Evolutionary conservation across 2,329 filamentous ascomycete species (phyloP).

Genomic region (Diplodia sapinea): DNA sequence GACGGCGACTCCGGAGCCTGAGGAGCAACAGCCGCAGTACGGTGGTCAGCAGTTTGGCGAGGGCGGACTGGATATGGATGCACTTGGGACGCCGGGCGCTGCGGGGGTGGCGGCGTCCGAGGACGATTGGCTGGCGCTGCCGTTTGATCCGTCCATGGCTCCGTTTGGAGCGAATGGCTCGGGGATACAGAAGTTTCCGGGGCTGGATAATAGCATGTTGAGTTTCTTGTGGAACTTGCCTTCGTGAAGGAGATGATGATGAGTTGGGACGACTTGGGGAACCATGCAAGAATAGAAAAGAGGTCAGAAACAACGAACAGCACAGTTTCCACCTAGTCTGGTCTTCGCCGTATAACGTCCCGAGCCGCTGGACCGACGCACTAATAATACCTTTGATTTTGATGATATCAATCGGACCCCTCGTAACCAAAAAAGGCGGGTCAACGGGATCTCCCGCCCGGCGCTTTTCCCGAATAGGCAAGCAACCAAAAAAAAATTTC

Average conservation of each 20-base stretch:
- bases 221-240: constrained; percentile 51
- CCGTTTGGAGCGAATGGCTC: constrained; percentile 44
- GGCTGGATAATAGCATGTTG: constrained; percentile 47
- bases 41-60: background rate
- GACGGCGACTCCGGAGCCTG: background rate
- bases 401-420: background rate
- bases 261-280: background rate
- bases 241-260: too few species aligned
- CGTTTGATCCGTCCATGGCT: constrained; percentile 49
- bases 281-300: background rate
- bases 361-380: background rate
- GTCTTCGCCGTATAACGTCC: background rate
- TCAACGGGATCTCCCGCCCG: background rate
- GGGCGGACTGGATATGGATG: background rate
- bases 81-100: background rate
- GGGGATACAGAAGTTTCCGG: constrained; percentile 44
- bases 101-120: constrained; percentile 23
- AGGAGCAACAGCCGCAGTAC: constrained; percentile 1
- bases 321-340: background rate
- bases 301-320: background rate
- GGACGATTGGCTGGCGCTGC: constrained; percentile 48
- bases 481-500: background rate
- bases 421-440: background rate
- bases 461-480: constrained; percentile 6
- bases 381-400: background rate